phyloP scores from a whole-genome alignment of 2,329 filamentous ascomycete genomes.

The Dryadomyces sulphureus region DNA sequence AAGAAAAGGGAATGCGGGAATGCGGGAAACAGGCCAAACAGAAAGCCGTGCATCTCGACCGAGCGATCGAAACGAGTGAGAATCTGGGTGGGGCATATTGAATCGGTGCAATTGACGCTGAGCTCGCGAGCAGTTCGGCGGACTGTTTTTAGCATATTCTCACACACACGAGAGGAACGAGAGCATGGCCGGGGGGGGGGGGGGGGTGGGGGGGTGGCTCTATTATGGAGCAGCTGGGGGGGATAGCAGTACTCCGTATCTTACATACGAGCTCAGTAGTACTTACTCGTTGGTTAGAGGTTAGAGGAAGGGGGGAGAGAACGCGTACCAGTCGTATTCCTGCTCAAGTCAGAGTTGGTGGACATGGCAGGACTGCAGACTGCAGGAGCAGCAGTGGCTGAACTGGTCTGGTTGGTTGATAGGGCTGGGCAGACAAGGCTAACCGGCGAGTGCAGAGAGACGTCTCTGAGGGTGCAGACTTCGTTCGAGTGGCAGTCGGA shows the following conservation, averaged over 20 bases:
- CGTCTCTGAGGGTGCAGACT: no score
- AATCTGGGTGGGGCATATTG: background rate
- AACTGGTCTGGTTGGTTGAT: background rate
- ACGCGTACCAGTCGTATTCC: no score
- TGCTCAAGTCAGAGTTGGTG: no score
- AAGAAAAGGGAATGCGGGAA: background rate
- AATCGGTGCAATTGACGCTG: background rate
- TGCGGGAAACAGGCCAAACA: background rate
- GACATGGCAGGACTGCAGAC: no score
- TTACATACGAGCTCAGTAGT: no score
- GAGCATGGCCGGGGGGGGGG: background rate
- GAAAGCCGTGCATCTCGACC: background rate
- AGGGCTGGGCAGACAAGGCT: conserved; percentile 3
- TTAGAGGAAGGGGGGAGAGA: no score
- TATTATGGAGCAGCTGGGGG: no score
- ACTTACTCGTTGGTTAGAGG: no score
- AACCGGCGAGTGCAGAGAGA: background rate
- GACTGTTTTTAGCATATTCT: conserved; percentile 1
- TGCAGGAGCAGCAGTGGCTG: background rate
- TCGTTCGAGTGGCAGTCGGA: background rate
- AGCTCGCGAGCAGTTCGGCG: background rate
- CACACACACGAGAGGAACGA: no score
- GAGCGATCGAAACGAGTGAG: background rate
- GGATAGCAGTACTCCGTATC: no score
- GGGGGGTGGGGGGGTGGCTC: background rate